These are phyloP conservation scores for Gillenia trifoliata DNA, from an alignment of 306 rosid species.

Conservation along the genomic window DNA sequence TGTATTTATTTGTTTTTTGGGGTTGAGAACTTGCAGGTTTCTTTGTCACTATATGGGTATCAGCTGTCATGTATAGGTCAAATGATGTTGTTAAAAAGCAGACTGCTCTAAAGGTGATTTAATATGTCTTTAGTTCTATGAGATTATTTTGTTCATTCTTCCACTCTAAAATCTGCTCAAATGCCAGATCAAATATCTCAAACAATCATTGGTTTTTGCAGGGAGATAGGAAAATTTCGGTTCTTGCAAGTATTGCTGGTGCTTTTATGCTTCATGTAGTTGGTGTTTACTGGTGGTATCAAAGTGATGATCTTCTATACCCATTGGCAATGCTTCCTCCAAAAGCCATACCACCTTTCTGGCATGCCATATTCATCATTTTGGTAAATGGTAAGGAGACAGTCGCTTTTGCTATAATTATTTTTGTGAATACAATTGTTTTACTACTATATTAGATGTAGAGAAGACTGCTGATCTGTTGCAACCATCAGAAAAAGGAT, in stretches of 20 bases:
- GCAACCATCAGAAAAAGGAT: neutral
- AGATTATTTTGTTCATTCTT: neutral
- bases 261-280: slow-evolving; percentile 63
- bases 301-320: slow-evolving; percentile 62
- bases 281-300: slow-evolving; percentile 76
- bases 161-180: neutral
- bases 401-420: neutral
- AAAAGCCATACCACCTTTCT: slow-evolving; percentile 61
- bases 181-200: slow-evolving; percentile 19
- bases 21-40: slow-evolving; percentile 56
- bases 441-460: neutral
- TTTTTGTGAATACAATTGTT: neutral
- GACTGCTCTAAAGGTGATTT: slow-evolving; percentile 81
- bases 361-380: slow-evolving; percentile 83
- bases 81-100: slow-evolving; percentile 83
- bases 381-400: slow-evolving; percentile 75
- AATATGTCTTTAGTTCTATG: slow-evolving; percentile 2
- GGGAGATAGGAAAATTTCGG: slow-evolving; percentile 76
- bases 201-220: slow-evolving; percentile 33
- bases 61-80: slow-evolving; percentile 86
- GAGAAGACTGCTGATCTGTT: neutral
- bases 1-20: slow-evolving; percentile 9
- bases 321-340: slow-evolving; percentile 85
- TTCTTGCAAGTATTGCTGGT: slow-evolving; percentile 45
- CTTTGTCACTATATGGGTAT: slow-evolving; percentile 71